Base-by-base conservation (phyloP, 1,139 yeast genomes). In the Blastobotrys raffinosifermentans region DNA sequence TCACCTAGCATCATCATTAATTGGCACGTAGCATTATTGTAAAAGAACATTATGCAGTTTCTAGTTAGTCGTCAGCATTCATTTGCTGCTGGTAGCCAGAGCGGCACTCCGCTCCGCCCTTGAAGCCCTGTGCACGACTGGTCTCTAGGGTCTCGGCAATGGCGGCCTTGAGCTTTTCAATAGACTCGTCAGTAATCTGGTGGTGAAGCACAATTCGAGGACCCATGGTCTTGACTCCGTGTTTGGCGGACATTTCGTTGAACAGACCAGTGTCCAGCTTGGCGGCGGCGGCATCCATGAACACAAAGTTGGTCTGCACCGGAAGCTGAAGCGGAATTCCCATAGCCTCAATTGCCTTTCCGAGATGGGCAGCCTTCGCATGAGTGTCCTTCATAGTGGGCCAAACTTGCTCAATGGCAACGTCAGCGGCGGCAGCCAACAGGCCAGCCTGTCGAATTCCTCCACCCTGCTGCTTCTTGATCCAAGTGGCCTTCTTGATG, bases 401-500 rank as follows among this genome's bases (percentile, higher is more conserved):
- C 62, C 82, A 75, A 55, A 82, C 83, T 46, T 80, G 79, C 44
- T 82, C 80, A 40, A 87, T 70, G 18, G 94, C 93, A 37, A 72
- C 71, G 19, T 71, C 61, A 7, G 94, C 96, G 84, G 87, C 86
- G 31, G 76, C 67, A 4, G 91, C 71, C 60, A 86, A 69, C 62
- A 84, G 64, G 45, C 96, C 96, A 21, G 82, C 70, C 62, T 87
- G 96, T 60, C 96, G 73, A 45, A 87, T 75, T 48, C 95, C 96
- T 50, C 96, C 96, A 53, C 96, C 96, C 55, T 77, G 77, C 64
- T 87, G 96, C 60, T 87, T 87, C 53, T 84, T 80, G 67, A 86
- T 83, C 63, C 86, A 94, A 57, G 80, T 80, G 33, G 93, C 86
- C 54, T 76, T 79, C 51, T 68, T 66, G 47, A 86, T 79, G 48